Percentiles rank a stretch among this genome's conserved stretches.
These are phyloP conservation scores for Trichosporon asahii DNA, from an alignment of 1,284 basidiomycete species.

Conservation along the genomic window DNA sequence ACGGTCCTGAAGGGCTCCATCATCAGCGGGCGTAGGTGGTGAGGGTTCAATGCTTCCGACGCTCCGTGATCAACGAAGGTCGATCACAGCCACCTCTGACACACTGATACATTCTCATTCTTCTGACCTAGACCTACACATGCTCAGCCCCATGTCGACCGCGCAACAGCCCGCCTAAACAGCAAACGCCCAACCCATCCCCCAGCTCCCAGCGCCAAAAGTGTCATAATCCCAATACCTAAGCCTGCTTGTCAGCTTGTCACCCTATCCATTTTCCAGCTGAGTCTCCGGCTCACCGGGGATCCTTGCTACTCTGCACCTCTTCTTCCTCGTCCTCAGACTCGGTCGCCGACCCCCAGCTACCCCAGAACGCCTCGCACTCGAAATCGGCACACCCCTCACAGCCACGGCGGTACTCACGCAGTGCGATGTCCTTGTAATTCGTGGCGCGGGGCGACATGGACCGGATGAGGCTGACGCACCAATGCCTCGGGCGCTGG, in stretches of 20 bases:
- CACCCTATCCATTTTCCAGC: background rate
- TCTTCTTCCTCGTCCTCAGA: background rate
- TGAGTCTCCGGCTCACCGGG: background rate
- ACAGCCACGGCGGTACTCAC: background rate
- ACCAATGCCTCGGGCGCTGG: constrained; percentile 2
- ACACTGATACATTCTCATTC: background rate
- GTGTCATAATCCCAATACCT: constrained; percentile 1
- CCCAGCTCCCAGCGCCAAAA: constrained; percentile 9
- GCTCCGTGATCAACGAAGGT: too few species aligned
- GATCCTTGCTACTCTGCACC: background rate
- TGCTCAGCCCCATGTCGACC: background rate
- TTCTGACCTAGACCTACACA: background rate
- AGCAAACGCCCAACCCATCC: constrained; percentile 7
- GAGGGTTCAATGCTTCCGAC: too few species aligned
- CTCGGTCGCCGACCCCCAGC: background rate
- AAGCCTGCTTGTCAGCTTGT: constrained; percentile 5
- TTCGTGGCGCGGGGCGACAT: background rate
- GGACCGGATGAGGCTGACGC: background rate
- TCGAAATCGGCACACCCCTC: background rate
- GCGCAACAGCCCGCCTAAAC: background rate
- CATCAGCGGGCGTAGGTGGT: too few species aligned
- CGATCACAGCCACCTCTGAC: background rate
- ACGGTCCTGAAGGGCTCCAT: too few species aligned
- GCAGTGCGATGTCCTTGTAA: background rate
- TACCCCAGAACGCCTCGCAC: background rate